Percentiles rank a stretch among this genome's conserved stretches.
Evolutionary conservation across 2,329 filamentous ascomycete genomes (phyloP).

Genomic region (Cordyceps pruinosa): DNA sequence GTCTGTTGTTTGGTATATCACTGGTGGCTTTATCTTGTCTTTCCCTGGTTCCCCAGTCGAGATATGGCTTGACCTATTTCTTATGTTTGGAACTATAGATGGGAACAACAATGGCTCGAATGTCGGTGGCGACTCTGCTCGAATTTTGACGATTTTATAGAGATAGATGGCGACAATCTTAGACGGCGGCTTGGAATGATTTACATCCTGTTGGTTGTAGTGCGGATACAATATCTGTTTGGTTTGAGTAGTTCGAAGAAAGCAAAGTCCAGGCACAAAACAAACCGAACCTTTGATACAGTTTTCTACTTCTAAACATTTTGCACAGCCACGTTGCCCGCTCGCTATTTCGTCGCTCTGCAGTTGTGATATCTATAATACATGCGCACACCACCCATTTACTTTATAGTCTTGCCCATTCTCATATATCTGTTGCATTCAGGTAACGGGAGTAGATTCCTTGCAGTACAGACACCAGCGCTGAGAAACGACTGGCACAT

Average conservation of each 20-base stretch:
- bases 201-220: background rate
- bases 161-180: background rate
- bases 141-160: background rate
- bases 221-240: background rate
- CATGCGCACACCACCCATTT: no score
- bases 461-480: no score
- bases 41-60: background rate
- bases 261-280: no score
- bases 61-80: background rate
- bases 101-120: background rate
- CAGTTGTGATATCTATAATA: no score
- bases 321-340: no score
- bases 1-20: background rate
- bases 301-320: no score
- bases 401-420: no score
- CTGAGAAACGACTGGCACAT: background rate
- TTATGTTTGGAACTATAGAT: background rate
- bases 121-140: background rate
- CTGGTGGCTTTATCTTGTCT: background rate
- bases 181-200: background rate
- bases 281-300: no score
- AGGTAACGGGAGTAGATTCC: no score
- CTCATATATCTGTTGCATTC: no score
- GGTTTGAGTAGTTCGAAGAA: background rate
- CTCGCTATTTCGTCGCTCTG: no score